Evolutionary conservation across 2,329 filamentous ascomycete species (phyloP).

Genomic region (Tolypocladium tropicale): DNA sequence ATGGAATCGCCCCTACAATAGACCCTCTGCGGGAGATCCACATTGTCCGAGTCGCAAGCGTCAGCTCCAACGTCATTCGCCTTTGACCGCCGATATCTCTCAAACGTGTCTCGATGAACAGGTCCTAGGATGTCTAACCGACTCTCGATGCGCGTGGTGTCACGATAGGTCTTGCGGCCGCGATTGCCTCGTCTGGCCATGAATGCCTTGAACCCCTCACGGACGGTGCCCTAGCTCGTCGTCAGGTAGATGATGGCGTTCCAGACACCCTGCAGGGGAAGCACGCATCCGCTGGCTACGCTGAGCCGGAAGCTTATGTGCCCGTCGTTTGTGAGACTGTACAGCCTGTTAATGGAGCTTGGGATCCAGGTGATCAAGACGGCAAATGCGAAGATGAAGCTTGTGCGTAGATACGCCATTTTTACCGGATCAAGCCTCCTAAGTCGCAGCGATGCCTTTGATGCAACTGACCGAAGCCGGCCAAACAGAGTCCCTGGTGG

Average conservation of each 20-base stretch:
- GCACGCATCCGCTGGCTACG: slow-evolving; percentile 57
- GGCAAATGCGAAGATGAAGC: slow-evolving; percentile 49
- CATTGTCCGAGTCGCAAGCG: slow-evolving; percentile 3
- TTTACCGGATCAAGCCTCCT: slow-evolving; percentile 41
- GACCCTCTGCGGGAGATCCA: not conserved
- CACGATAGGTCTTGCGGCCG: slow-evolving; percentile 2
- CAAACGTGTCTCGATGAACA: slow-evolving; percentile 12
- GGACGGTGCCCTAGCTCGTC: slow-evolving; percentile 41
- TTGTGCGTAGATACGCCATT: slow-evolving; percentile 48
- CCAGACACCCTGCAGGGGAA: slow-evolving; percentile 73
- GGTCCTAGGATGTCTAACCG: slow-evolving; percentile 11
- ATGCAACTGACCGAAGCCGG: slow-evolving; percentile 13
- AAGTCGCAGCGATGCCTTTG: slow-evolving; percentile 20
- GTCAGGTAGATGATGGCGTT: slow-evolving; percentile 68
- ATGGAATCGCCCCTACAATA: not conserved
- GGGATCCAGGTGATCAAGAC: slow-evolving; percentile 52
- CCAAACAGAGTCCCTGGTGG: slow-evolving; percentile 8
- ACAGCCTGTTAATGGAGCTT: slow-evolving; percentile 63
- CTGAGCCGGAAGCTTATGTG: slow-evolving; percentile 52
- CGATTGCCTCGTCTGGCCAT: slow-evolving; percentile 7
- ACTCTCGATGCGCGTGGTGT: slow-evolving; percentile 15
- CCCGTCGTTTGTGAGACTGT: slow-evolving; percentile 45
- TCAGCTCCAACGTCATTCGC: not conserved
- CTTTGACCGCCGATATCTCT: slow-evolving; percentile 6
- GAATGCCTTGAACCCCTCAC: slow-evolving; percentile 13